Percentiles rank a stretch among this genome's conserved stretches.
These are phyloP conservation scores for Osmanthus fragrans DNA, from an alignment of 257 asterid genomes.

Conservation along the genomic window DNA sequence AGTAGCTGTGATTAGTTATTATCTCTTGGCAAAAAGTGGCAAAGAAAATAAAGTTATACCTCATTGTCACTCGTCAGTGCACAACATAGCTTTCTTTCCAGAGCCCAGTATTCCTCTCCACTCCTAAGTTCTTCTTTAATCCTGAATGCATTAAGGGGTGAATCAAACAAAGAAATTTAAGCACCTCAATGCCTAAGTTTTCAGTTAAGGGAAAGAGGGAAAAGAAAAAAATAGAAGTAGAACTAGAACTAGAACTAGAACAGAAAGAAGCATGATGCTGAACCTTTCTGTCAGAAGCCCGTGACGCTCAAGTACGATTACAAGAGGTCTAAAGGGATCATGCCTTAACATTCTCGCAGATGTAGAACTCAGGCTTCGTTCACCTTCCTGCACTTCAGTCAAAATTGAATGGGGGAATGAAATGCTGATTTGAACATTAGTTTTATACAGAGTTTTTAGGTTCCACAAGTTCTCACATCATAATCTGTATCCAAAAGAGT, in stretches of 20 bases:
- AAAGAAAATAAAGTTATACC: conserved; percentile 35
- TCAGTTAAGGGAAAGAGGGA: conserved; percentile 5
- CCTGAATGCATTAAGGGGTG: conserved; percentile 38
- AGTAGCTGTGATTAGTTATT: not conserved
- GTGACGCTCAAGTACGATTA: conserved; percentile 47
- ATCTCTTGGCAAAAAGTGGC: not conserved
- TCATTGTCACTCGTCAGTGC: conserved; percentile 51
- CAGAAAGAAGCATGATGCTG: not conserved
- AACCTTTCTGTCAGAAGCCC: conserved; percentile 79
- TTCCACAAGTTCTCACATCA: conserved; percentile 31
- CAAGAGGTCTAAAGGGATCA: conserved; percentile 77
- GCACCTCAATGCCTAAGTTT: conserved; percentile 3
- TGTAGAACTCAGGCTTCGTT: conserved; percentile 29
- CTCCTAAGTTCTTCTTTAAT: conserved; percentile 63
- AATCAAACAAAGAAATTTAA: conserved; percentile 8
- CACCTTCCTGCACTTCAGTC: conserved; percentile 39
- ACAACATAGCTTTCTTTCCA: conserved; percentile 85
- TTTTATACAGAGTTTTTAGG: conserved; percentile 5
- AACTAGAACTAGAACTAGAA: conserved; percentile 2
- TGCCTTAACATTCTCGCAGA: conserved; percentile 31
- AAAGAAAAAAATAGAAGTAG: conserved; percentile 8
- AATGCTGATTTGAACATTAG: conserved; percentile 6
- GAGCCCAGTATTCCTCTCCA: conserved; percentile 88
- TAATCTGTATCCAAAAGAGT: conserved; percentile 25
- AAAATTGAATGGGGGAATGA: conserved; percentile 19